These are phyloP conservation scores for Rusavskia elegans DNA, from an alignment of 495 filamentous ascomycete genomes.

Conservation along the genomic window DNA sequence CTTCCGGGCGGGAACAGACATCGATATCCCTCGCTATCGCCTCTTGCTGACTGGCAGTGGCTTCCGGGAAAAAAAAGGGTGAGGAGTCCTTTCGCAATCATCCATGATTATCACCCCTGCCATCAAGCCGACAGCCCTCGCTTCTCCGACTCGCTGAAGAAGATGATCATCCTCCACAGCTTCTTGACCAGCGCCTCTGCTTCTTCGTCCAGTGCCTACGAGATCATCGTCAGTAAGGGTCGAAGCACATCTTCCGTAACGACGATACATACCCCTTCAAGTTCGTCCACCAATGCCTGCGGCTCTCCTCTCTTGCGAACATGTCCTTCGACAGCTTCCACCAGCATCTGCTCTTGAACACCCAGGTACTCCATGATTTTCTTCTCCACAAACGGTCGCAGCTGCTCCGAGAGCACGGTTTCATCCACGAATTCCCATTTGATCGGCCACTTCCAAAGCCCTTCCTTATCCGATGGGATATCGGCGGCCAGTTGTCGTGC, in stretches of 20 bases:
- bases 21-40: too few relatives aligned
- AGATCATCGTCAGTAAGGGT: not conserved
- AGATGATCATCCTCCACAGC: conserved; percentile 96
- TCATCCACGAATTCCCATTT: conserved; percentile 93
- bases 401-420: conserved; percentile 64
- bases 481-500: conserved; percentile 69
- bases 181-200: conserved; percentile 90
- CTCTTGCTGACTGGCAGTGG: too few relatives aligned
- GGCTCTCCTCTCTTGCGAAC: conserved; percentile 63
- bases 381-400: conserved; percentile 92
- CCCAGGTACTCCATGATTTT: conserved; percentile 94
- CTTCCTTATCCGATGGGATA: conserved; percentile 75
- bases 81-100: not conserved
- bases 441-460: conserved; percentile 81
- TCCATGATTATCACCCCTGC: not conserved
- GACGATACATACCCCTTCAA: conserved; percentile 56
- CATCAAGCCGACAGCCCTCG: conserved; percentile 60
- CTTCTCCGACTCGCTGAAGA: conserved; percentile 94
- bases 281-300: conserved; percentile 63
- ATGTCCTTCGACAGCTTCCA: conserved; percentile 83
- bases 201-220: conserved; percentile 84
- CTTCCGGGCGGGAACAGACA: too few relatives aligned
- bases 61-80: not conserved
- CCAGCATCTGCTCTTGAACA: conserved; percentile 88
- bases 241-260: not conserved